These are phyloP conservation scores for Cryphonectria radicalis DNA, from an alignment of 2,329 filamentous ascomycete genomes.

Conservation along the genomic window DNA sequence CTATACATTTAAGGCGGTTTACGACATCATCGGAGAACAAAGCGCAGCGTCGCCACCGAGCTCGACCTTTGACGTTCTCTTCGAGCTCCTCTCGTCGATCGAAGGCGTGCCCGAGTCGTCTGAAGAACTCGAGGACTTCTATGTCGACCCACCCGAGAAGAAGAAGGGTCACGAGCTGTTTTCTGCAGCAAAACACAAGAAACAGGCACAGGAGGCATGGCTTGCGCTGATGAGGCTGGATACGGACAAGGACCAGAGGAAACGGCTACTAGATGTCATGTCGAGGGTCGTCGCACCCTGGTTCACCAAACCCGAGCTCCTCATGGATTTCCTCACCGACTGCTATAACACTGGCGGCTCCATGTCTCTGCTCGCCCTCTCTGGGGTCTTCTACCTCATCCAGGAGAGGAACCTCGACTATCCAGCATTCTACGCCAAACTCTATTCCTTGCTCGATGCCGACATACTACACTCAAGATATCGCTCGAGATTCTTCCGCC, in stretches of 20 bases:
- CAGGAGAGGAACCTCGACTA: slow-evolving; percentile 94
- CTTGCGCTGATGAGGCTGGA: slow-evolving; percentile 72
- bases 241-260: slow-evolving; percentile 74
- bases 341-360: slow-evolving; percentile 87
- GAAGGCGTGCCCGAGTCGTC: slow-evolving; percentile 71
- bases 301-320: slow-evolving; percentile 84
- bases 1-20: slow-evolving; percentile 75
- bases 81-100: slow-evolving; percentile 67
- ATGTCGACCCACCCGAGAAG: slow-evolving; percentile 60
- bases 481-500: slow-evolving; percentile 88
- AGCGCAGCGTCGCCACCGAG: slow-evolving; percentile 35
- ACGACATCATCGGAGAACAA: slow-evolving; percentile 35
- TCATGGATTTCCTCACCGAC: slow-evolving; percentile 97
- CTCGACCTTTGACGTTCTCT: slow-evolving; percentile 58
- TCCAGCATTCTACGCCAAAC: slow-evolving; percentile 87
- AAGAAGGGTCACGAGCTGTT: slow-evolving; percentile 70
- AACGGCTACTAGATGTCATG: slow-evolving; percentile 75
- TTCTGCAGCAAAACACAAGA: slow-evolving; percentile 73
- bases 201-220: slow-evolving; percentile 85
- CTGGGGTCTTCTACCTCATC: slow-evolving; percentile 94
- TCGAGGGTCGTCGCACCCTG: slow-evolving; percentile 81
- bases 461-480: slow-evolving; percentile 92
- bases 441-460: slow-evolving; percentile 89
- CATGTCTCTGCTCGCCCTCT: slow-evolving; percentile 84
- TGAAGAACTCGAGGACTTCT: slow-evolving; percentile 72